These are phyloP conservation scores for Echium plantagineum DNA, from an alignment of 257 asterid genomes.

Conservation along the genomic window DNA sequence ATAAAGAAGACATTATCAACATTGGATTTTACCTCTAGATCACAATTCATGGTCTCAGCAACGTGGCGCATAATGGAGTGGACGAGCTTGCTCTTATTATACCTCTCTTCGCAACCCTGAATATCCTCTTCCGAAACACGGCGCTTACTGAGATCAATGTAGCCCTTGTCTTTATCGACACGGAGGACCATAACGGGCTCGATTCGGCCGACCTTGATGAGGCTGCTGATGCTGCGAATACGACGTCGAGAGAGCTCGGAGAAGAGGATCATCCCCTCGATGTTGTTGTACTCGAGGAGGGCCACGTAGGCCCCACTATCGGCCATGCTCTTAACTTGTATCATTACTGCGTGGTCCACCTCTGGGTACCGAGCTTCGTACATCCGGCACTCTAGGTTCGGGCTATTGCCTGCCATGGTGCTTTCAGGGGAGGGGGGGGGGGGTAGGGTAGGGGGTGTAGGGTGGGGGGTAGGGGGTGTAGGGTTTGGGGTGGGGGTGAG, in stretches of 20 bases:
- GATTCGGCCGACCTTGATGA: conserved; percentile 81
- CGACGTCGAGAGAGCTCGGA: conserved; percentile 98
- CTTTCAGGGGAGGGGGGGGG: too few relatives aligned
- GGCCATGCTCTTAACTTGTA: conserved; percentile 94
- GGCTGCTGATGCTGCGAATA: conserved; percentile 84
- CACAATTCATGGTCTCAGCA: conserved; percentile 72
- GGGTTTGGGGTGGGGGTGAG: too few relatives aligned
- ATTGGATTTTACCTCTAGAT: conserved; percentile 56
- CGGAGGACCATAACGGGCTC: conserved; percentile 98
- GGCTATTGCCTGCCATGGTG: conserved; percentile 1
- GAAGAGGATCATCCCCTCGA: conserved; percentile 94
- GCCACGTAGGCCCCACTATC: conserved; percentile 96
- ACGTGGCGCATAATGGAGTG: conserved; percentile 97
- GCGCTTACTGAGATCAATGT: conserved; percentile 91
- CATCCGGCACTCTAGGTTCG: conserved; percentile 92
- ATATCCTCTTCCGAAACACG: conserved; percentile 96
- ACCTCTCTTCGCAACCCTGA: conserved; percentile 82
- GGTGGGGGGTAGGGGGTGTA: too few relatives aligned
- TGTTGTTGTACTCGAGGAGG: conserved; percentile 81
- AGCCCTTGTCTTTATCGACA: conserved; percentile 91
- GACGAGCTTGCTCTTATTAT: conserved; percentile 90
- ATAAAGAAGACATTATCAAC: too few relatives aligned
- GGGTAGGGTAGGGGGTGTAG: too few relatives aligned
- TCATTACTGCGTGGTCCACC: conserved; percentile 90
- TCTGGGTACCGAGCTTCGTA: conserved; percentile 94